A percentile compares a stretch with the other conserved stretches of the same genome.
Evolutionary conservation across 768 basidiomycete genomes (phyloP).

Genomic region (Psilocybe cubensis): DNA sequence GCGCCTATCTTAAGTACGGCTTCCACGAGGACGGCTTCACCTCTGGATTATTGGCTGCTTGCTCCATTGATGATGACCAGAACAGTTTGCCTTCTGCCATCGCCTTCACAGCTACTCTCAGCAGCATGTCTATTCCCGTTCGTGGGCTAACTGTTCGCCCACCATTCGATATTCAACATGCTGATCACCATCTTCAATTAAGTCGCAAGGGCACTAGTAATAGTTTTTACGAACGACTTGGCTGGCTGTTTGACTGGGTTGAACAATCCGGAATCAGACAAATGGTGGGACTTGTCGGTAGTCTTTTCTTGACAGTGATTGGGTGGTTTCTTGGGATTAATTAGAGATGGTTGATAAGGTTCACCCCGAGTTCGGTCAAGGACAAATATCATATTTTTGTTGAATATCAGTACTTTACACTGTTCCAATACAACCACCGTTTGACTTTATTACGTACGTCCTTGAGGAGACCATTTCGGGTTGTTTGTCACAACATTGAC

Average conservation of each 20-base stretch:
- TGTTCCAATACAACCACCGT: background rate
- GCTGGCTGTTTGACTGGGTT: constrained; percentile 40
- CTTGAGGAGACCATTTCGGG: constrained; percentile 54
- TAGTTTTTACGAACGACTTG: constrained; percentile 23
- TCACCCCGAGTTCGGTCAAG: background rate
- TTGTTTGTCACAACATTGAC: constrained; percentile 60
- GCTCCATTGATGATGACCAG: constrained; percentile 28
- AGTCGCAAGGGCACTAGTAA: constrained; percentile 20
- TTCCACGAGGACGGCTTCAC: constrained; percentile 85
- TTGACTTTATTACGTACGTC: constrained; percentile 7
- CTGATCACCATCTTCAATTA: constrained; percentile 35
- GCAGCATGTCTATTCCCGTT: constrained; percentile 20
- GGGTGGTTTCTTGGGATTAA: constrained; percentile 22
- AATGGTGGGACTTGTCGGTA: constrained; percentile 31
- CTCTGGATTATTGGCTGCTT: constrained; percentile 44
- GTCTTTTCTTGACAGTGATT: constrained; percentile 18
- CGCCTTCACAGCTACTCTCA: constrained; percentile 11
- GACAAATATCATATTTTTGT: background rate
- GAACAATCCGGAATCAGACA: constrained; percentile 37
- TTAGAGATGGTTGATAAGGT: constrained; percentile 3
- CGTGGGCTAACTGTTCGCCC: constrained; percentile 32
- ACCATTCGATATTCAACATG: constrained; percentile 47
- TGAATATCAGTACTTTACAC: background rate
- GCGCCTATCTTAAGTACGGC: constrained; percentile 77
- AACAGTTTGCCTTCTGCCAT: constrained; percentile 15